Percentiles rank a stretch among this genome's conserved stretches.
phyloP scores from a whole-genome alignment of 2,329 filamentous ascomycete genomes.

The Neofusicoccum parvum region DNA sequence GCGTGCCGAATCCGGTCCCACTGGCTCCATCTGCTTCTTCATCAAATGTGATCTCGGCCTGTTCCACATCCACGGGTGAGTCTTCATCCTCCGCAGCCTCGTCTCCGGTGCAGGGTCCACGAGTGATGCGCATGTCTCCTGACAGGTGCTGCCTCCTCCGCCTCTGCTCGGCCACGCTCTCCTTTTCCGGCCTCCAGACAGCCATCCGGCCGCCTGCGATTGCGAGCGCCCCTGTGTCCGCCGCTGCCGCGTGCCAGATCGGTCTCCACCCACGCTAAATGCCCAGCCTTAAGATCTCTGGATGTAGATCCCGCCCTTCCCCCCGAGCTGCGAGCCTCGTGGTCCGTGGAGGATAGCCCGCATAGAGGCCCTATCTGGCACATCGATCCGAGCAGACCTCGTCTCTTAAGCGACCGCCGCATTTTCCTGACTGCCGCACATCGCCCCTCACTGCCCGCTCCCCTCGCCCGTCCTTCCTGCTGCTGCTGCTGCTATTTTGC shows the following conservation, averaged over 20 bases:
- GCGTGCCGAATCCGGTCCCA: not conserved
- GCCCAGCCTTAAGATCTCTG: constrained; percentile 9
- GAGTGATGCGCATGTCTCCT: not conserved
- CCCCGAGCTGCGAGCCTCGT: not conserved
- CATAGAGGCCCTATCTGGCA: not conserved
- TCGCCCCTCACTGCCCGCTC: not conserved
- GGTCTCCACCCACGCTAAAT: not conserved
- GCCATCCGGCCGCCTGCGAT: no score
- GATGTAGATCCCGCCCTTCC: constrained; percentile 12
- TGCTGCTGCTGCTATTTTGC: not conserved
- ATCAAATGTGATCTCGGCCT: not conserved
- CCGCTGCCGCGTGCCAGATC: not conserved
- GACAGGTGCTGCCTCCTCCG: not conserved
- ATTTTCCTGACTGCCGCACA: not conserved
- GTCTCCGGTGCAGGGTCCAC: not conserved
- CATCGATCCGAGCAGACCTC: not conserved
- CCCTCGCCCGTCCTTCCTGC: not conserved
- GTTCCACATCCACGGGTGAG: no score
- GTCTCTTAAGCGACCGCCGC: not conserved
- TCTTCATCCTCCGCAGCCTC: no score
- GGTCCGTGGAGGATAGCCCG: not conserved
- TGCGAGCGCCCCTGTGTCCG: not conserved
- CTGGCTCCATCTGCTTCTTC: not conserved
- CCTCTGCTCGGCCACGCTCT: not conserved
- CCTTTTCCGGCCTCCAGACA: not conserved